Evolutionary conservation across 2,329 filamentous ascomycete species (phyloP), one percentile per base, ranked within the genome.

Genomic region (Septoria linicola): DNA sequence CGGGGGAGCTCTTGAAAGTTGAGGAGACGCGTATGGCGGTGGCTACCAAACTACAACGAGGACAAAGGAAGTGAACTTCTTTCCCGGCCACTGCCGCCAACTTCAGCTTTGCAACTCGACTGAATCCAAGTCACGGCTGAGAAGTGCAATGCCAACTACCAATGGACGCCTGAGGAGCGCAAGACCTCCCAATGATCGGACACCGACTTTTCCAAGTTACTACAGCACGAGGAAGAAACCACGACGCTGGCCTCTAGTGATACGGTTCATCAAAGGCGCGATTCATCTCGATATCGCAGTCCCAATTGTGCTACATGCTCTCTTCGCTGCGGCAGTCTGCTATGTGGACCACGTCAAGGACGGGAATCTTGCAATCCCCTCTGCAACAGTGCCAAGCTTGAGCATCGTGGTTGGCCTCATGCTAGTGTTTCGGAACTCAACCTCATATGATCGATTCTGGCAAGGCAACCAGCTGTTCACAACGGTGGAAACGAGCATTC

Each of bases 371-470:
- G 77, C 74, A 32, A 72, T 85, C 30, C 82, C 82, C 7, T 73
- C 74, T 41, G 79, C 73, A 58, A 83, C 84, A 55, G 81, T 85
- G 37, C 82, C 82, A 1, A 80, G 76, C 11, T 70, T 85, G 1
- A 82, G 78, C 27, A 85, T 85, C 49, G 82, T 85, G 43, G 82
- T 85, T 2, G 82, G 82, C 61, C 66, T 85, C 34, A 84, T 85
- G 76, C 79, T 85, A 27, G 82, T 85, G 21, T 85, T 85, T 70
- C 77, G 82, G 31, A 85, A 85, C 60, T 75, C 78, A 58, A 84
- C 81, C 2, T 79, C 75, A 46, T 85, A 84, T 68, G 82, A 83
- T 59, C 74, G 82, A 1, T 85, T 84, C 70, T 85, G 82, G 82
- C 65, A 66, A 41, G 68, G 68, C 6, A 69, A 67, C 34, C 56